Percentiles rank a stretch among this genome's conserved stretches.
Conservation (phyloP, 768 basidiomycete genomes). For the Leccinellum luteum region DNA sequence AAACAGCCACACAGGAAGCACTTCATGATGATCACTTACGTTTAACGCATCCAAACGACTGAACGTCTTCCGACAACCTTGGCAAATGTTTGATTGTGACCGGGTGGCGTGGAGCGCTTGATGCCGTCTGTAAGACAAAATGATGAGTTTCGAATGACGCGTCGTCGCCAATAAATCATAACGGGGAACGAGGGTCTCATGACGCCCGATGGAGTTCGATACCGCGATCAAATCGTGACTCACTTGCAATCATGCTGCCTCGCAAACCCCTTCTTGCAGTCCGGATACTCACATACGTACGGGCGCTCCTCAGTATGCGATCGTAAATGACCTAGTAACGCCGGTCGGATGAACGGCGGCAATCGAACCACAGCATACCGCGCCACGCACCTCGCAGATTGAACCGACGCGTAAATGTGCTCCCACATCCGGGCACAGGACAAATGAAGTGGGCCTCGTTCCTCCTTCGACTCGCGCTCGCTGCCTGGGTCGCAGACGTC, state of each 20-base stretch:
- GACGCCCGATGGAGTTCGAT: neutral
- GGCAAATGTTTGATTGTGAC: constrained; percentile 80
- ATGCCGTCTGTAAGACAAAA: constrained; percentile 58
- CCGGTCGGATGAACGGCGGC: constrained; percentile 3
- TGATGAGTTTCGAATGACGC: constrained; percentile 5
- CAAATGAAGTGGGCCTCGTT: constrained; percentile 93
- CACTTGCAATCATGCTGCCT: constrained; percentile 97
- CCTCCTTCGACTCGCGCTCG: constrained; percentile 83
- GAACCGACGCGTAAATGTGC: constrained; percentile 94
- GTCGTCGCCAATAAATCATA: neutral
- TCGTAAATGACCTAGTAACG: constrained; percentile 72
- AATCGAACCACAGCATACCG: neutral
- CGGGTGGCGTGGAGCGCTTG: constrained; percentile 86
- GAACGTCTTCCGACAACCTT: constrained; percentile 93
- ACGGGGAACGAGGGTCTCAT: neutral
- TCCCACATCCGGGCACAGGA: constrained; percentile 93
- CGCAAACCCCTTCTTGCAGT: constrained; percentile 93
- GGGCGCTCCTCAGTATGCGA: constrained; percentile 96
- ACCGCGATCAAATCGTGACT: constrained; percentile 34
- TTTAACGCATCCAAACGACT: constrained; percentile 92
- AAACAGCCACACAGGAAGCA: constrained; percentile 25
- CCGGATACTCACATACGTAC: constrained; percentile 90
- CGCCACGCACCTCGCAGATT: constrained; percentile 68
- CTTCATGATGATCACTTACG: constrained; percentile 53
- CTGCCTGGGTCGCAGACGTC: constrained; percentile 88